These are phyloP conservation scores for Fennellomyces sp. DNA, from an alignment of 371 early-diverging fungal species.

Conservation along the genomic window DNA sequence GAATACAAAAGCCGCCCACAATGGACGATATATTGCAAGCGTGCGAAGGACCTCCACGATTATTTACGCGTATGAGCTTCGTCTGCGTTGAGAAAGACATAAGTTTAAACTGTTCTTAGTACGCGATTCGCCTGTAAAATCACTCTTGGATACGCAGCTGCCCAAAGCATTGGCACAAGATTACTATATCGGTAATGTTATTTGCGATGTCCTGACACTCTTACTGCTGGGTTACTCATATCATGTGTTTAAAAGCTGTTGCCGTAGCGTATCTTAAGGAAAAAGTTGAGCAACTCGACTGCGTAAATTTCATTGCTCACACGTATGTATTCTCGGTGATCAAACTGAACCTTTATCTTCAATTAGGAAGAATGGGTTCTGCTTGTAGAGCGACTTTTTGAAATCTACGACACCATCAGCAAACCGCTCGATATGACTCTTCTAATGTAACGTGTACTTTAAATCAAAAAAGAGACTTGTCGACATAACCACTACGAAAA, in stretches of 20 bases:
- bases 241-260: neutral
- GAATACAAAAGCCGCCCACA: slow-evolving; percentile 1
- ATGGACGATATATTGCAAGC: slow-evolving; percentile 13
- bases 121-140: slow-evolving; percentile 21
- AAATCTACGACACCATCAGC: neutral
- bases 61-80: slow-evolving; percentile 12
- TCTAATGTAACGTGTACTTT: neutral
- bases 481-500: neutral
- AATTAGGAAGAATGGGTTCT: neutral
- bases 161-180: slow-evolving; percentile 14
- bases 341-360: too few relatives aligned
- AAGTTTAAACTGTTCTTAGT: too few relatives aligned
- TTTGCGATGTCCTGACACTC: neutral
- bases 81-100: neutral
- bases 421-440: slow-evolving; percentile 7
- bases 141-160: slow-evolving; percentile 10
- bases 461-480: neutral
- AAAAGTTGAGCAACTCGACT: neutral
- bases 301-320: neutral
- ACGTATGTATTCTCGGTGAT: neutral
- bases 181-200: slow-evolving; percentile 16
- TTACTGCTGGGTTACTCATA: neutral
- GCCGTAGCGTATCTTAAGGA: neutral
- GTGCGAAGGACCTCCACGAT: slow-evolving; percentile 12
- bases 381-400: neutral